These are phyloP conservation scores for Sporothrix globosa DNA, from an alignment of 2,329 filamentous ascomycete species.

Conservation along the genomic window DNA sequence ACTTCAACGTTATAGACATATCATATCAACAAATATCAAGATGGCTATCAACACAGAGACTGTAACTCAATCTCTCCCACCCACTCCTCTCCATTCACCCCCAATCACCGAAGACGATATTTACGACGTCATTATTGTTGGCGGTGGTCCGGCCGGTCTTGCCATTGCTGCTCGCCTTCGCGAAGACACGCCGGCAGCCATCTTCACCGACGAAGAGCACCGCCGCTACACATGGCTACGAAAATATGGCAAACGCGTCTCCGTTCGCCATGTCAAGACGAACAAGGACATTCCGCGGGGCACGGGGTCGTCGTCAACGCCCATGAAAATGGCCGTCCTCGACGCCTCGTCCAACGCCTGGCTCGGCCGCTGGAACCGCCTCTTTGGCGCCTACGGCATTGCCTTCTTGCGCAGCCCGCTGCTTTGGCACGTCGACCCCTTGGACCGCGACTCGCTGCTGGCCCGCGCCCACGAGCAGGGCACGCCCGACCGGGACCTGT, in stretches of 20 bases:
- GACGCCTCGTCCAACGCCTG: constrained; percentile 66
- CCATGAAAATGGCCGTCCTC: constrained; percentile 61
- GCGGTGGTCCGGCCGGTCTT: constrained; percentile 74
- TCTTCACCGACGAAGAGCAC: constrained; percentile 84
- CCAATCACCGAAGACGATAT: constrained; percentile 40
- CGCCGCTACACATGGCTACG: constrained; percentile 78
- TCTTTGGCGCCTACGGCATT: constrained; percentile 71
- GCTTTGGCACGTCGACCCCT: constrained; percentile 80
- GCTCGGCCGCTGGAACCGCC: constrained; percentile 71
- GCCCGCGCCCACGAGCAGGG: constrained; percentile 66
- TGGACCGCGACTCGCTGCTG: constrained; percentile 72
- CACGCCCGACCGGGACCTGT: constrained; percentile 61
- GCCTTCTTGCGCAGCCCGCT: constrained; percentile 74
- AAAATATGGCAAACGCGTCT: constrained; percentile 64
- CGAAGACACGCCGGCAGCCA: constrained; percentile 73
- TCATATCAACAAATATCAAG: neutral
- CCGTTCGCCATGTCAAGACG: constrained; percentile 57
- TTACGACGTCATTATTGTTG: constrained; percentile 72
- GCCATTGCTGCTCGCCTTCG: constrained; percentile 72
- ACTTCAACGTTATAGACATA: neutral
- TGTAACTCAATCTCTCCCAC: neutral
- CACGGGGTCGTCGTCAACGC: neutral
- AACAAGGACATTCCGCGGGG: constrained; percentile 38
- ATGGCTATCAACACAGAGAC: neutral
- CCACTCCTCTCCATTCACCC: neutral